These are phyloP conservation scores for Ciborinia camelliae DNA, from an alignment of 2,329 filamentous ascomycete genomes.

Conservation along the genomic window DNA sequence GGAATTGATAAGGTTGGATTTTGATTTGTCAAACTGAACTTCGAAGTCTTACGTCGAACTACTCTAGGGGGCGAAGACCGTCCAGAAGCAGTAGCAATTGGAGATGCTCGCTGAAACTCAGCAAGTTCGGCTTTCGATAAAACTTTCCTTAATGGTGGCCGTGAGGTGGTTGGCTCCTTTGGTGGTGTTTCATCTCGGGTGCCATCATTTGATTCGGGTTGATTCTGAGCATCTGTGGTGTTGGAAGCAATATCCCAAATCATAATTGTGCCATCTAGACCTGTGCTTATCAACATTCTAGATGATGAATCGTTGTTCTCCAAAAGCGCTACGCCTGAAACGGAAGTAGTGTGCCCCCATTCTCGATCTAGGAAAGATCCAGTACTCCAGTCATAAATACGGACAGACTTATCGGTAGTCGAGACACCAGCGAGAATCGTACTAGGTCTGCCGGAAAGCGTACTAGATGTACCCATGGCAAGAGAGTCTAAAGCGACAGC, in stretches of 20 bases:
- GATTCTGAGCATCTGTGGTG: constrained; percentile 26
- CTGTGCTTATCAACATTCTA: constrained; percentile 67
- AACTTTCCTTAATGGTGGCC: constrained; percentile 77
- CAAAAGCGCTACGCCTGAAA: constrained; percentile 77
- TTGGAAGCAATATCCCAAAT: constrained; percentile 52
- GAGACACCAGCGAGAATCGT: constrained; percentile 82
- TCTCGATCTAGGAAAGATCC: constrained; percentile 80
- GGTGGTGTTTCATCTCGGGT: constrained; percentile 35
- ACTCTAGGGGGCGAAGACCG: constrained; percentile 55
- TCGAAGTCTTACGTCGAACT: constrained; percentile 53
- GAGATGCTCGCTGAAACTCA: constrained; percentile 63
- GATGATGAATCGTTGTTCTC: constrained; percentile 52
- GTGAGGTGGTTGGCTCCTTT: constrained; percentile 52
- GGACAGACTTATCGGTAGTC: constrained; percentile 91
- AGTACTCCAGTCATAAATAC: constrained; percentile 77
- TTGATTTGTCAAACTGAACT: constrained; percentile 48
- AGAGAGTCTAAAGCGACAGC: constrained; percentile 80
- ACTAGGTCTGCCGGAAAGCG: constrained; percentile 47
- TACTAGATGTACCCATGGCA: constrained; percentile 57
- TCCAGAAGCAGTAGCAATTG: constrained; percentile 40
- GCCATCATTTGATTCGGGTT: constrained; percentile 20
- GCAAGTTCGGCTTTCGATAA: constrained; percentile 84
- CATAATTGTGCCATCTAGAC: constrained; percentile 79
- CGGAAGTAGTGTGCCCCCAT: constrained; percentile 92
- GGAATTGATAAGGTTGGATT: constrained; percentile 45